Base-by-base conservation (phyloP, 192 early-diverging fungal species). In the Cetraspora pellucida region DNA sequence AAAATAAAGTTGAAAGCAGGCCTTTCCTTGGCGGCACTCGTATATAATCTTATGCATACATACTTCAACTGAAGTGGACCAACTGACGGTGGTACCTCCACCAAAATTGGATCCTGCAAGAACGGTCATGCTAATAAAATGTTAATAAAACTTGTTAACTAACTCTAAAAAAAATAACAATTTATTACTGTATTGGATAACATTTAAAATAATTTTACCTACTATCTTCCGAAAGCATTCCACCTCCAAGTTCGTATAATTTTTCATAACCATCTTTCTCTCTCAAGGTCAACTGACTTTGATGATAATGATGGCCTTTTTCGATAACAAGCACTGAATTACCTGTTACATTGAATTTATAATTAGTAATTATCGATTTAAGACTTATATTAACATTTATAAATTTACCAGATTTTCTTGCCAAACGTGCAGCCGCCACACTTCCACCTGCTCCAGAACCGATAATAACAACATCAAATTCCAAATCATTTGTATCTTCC, bases 31-130 rank as follows among this genome's bases (percentile, higher is more conserved):
- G n/a, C n/a, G n/a, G n/a, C n/a, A n/a, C n/a, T n/a, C n/a, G n/a
- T n/a, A n/a, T n/a, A n/a, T n/a, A n/a, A n/a, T n/a, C n/a, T n/a
- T n/a, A n/a, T n/a, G n/a, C 7, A 37, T 37, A 37, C 37, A 37
- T 28, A 86, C 83, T 80, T 89, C 85, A n/a, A 89, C 63, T 13
- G 81, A 87, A 23, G 86, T 84, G 30, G 77, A 82, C 91, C 92
- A 93, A 79, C 93, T 92, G 61, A 93, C 79, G 11, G 84, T 83
- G 43, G 91, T 92, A 43, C 92, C 93, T 76, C 93, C 93, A 50
- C 93, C 93, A 83, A 89, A 92, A 17, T 90, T 87, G 44, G 77
- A 79, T 7, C 92, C 93, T 13, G 89, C 89, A 23, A 89, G 67
- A 19, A 92, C 74, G 14, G 77, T 81, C 8, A 94, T 37, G 1